Evolutionary conservation across 768 basidiomycete genomes (phyloP).

Genomic region (Lyophyllum decastes): DNA sequence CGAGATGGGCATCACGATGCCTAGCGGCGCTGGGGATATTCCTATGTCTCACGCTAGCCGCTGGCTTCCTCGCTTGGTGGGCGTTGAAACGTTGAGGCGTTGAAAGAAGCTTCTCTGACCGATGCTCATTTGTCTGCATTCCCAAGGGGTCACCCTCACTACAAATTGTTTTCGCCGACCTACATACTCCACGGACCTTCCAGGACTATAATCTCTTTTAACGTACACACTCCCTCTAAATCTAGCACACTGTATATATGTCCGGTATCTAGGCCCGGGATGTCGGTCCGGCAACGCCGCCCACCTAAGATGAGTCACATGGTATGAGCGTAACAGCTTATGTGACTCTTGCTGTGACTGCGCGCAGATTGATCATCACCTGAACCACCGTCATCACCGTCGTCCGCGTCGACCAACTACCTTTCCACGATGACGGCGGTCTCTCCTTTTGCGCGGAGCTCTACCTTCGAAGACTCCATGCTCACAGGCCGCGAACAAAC

Average conservation of each 20-base stretch:
- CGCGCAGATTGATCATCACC: background rate
- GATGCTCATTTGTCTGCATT: too few relatives aligned
- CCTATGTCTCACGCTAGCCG: background rate
- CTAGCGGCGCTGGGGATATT: background rate
- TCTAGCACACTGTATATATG: too few relatives aligned
- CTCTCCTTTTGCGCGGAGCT: constrained; percentile 67
- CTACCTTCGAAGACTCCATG: constrained; percentile 54
- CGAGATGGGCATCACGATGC: constrained; percentile 3
- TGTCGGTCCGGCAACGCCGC: background rate
- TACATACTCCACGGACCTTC: too few relatives aligned
- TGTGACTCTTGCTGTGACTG: background rate
- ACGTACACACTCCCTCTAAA: too few relatives aligned
- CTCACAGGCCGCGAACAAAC: constrained; percentile 57
- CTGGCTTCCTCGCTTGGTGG: background rate
- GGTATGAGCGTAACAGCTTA: background rate
- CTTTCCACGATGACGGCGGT: constrained; percentile 35
- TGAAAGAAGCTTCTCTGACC: too few relatives aligned
- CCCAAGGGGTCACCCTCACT: too few relatives aligned
- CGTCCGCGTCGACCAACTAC: background rate
- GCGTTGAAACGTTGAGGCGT: background rate
- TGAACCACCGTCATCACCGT: background rate
- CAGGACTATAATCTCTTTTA: too few relatives aligned
- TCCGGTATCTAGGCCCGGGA: too few relatives aligned
- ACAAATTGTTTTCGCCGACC: too few relatives aligned
- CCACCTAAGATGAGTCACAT: background rate